These are phyloP conservation scores for Saraca asoca DNA, from an alignment of 331 rosid genomes.

Conservation along the genomic window DNA sequence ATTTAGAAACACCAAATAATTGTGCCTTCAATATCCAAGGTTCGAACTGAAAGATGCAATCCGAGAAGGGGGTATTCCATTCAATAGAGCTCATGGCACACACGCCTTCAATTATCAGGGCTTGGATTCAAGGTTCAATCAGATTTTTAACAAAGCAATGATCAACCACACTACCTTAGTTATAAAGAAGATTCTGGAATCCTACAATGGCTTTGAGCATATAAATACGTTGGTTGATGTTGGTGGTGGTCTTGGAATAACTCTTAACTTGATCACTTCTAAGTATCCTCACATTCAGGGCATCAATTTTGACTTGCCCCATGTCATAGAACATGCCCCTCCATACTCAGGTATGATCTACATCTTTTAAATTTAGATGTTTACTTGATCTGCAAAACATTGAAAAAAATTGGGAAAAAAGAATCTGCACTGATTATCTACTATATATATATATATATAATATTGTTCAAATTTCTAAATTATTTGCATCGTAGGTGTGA, in stretches of 20 bases:
- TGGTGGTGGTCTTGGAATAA: slow-evolving; percentile 35
- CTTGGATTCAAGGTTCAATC: slow-evolving; percentile 28
- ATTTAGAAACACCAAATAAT: too few species aligned
- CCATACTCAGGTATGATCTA: slow-evolving; percentile 34
- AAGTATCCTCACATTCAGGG: slow-evolving; percentile 36
- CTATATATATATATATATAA: neutral
- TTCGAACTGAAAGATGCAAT: slow-evolving; percentile 34
- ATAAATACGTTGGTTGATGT: slow-evolving; percentile 32
- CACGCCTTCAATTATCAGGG: slow-evolving; percentile 20
- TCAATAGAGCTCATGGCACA: slow-evolving; percentile 35
- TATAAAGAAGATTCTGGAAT: slow-evolving; percentile 32
- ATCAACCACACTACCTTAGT: slow-evolving; percentile 21
- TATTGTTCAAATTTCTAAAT: neutral
- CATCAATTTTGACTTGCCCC: slow-evolving; percentile 39
- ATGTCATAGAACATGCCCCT: slow-evolving; percentile 39
- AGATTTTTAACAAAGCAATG: slow-evolving; percentile 37
- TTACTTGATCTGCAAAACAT: too few species aligned
- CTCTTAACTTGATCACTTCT: slow-evolving; percentile 30
- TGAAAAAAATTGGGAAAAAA: neutral
- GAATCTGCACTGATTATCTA: neutral
- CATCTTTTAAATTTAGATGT: neutral
- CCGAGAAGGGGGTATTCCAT: slow-evolving; percentile 42
- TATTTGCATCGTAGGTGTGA: slow-evolving; percentile 23
- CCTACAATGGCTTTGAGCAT: slow-evolving; percentile 30
- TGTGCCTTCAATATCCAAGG: neutral